These are phyloP conservation scores for Phytopythium delawarense DNA, from an alignment of 352 stramenopile species.

Conservation along the genomic window DNA sequence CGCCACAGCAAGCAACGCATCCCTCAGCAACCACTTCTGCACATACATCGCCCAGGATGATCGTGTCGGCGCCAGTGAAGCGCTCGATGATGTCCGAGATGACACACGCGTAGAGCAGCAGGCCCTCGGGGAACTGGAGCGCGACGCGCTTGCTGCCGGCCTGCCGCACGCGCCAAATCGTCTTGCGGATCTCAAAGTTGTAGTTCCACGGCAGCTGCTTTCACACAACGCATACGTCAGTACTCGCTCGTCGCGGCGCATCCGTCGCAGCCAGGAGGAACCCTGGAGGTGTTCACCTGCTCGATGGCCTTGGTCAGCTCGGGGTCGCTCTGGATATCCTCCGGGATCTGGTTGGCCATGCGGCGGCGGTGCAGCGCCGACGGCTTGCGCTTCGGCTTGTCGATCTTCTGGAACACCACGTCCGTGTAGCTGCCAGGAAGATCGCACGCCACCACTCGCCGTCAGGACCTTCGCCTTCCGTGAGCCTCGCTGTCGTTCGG, in stretches of 20 bases:
- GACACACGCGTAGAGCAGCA: constrained; percentile 97
- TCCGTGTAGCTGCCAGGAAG: constrained; percentile 10
- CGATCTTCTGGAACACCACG: constrained; percentile 16
- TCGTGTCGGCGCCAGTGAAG: constrained; percentile 88
- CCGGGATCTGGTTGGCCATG: constrained; percentile 88
- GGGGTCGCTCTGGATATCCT: constrained; percentile 86
- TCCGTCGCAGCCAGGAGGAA: not conserved
- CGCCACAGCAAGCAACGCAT: not conserved
- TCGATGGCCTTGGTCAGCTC: constrained; percentile 91
- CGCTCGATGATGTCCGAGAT: constrained; percentile 98
- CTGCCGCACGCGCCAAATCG: constrained; percentile 93
- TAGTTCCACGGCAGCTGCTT: constrained; percentile 95
- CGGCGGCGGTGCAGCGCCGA: constrained; percentile 53
- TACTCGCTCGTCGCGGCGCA: not conserved
- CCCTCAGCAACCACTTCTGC: not conserved
- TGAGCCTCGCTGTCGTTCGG: too few relatives aligned
- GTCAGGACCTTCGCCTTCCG: not conserved
- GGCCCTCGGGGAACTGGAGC: constrained; percentile 98
- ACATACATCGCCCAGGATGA: constrained; percentile 96
- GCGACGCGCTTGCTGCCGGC: constrained; percentile 89
- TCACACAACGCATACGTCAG: not conserved
- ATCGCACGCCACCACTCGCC: not conserved
- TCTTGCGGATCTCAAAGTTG: constrained; percentile 99
- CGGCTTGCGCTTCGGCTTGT: constrained; percentile 58
- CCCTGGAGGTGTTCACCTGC: constrained; percentile 22